A percentile compares a stretch with the other conserved stretches of the same genome.
phyloP scores from a whole-genome alignment of 441 rosid genomes.

The Omphalea diandra region DNA sequence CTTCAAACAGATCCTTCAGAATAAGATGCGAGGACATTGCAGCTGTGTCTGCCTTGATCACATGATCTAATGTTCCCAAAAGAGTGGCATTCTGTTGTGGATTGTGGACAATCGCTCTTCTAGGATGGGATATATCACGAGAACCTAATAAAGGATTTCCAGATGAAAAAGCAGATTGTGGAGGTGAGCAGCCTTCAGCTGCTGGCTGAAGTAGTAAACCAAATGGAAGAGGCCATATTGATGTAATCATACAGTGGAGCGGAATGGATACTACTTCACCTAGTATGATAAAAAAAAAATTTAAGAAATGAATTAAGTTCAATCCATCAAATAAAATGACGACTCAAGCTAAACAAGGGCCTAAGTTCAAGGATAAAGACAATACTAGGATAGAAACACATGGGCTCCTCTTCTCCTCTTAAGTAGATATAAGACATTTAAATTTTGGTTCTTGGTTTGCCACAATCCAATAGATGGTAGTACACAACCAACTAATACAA shows the following conservation, averaged over 20 bases:
- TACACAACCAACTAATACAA: neutral
- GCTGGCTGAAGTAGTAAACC: constrained; percentile 88
- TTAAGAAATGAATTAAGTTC: constrained; percentile 6
- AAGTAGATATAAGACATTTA: neutral
- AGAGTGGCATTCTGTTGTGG: constrained; percentile 44
- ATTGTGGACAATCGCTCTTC: constrained; percentile 61
- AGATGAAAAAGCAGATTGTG: constrained; percentile 42
- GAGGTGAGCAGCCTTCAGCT: constrained; percentile 47
- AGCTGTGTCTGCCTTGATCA: constrained; percentile 46
- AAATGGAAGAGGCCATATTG: constrained; percentile 93
- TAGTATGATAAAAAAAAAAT: constrained; percentile 22
- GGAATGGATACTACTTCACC: constrained; percentile 86
- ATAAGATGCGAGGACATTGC: constrained; percentile 73
- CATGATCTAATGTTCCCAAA: constrained; percentile 42
- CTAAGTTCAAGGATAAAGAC: neutral
- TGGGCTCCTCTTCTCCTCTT: neutral
- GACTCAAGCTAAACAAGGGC: constrained; percentile 13
- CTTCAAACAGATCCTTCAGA: constrained; percentile 79
- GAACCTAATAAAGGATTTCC: constrained; percentile 58
- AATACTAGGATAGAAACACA: neutral
- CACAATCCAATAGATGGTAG: neutral
- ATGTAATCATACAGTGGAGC: constrained; percentile 59
- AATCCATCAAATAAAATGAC: neutral
- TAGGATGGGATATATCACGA: constrained; percentile 51
- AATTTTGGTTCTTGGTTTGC: neutral